Conservation (phyloP, 345 rosid genomes). For the Salix brachista region DNA sequence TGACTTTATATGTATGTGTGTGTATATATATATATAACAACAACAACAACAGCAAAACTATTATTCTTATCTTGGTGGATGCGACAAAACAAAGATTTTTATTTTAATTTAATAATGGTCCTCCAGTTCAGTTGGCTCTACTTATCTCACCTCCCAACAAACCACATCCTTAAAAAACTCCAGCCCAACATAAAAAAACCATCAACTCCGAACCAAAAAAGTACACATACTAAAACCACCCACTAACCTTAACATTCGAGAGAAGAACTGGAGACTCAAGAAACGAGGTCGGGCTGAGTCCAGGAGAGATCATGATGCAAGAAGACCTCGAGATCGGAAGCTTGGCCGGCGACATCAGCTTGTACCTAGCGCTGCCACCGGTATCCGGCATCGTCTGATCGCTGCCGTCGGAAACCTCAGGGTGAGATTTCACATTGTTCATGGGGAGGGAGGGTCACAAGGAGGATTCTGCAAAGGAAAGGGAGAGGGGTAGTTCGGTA, state of each 20-base stretch:
- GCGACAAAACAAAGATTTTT: neutral
- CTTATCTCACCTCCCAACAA: constrained; percentile 30
- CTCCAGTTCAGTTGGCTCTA: neutral
- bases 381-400: constrained; percentile 3
- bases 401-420: constrained; percentile 1
- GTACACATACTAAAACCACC: too few relatives aligned
- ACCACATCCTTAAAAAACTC: constrained; percentile 14
- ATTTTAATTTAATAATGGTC: neutral
- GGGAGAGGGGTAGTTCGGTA: constrained; percentile 10
- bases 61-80: constrained; percentile 3
- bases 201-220: neutral
- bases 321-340: constrained; percentile 92
- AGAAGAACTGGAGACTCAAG: constrained; percentile 94
- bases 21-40: too few relatives aligned
- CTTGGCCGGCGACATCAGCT: constrained; percentile 96
- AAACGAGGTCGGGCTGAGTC: constrained; percentile 87
- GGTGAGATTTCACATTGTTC: constrained; percentile 6
- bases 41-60: neutral
- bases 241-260: constrained; percentile 75
- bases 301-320: constrained; percentile 75
- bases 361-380: constrained; percentile 58
- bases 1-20: neutral
- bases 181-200: constrained; percentile 10
- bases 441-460: constrained; percentile 4
- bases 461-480: constrained; percentile 2